Conservation (phyloP, 163 green algal species). For the Scenedesmus sp. region DNA sequence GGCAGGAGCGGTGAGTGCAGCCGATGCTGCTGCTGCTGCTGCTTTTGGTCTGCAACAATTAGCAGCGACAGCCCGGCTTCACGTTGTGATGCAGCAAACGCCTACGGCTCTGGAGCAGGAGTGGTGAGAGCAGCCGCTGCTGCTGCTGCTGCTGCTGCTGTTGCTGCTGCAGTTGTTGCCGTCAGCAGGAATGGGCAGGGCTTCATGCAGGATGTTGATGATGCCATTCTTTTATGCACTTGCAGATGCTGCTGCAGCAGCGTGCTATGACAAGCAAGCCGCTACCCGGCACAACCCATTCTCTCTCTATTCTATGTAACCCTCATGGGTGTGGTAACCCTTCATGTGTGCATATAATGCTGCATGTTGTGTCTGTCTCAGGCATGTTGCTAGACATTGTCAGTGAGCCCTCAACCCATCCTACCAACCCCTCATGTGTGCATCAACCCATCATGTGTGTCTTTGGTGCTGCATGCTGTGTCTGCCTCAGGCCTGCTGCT, state of each 20-base stretch:
- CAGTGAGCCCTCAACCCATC: conserved; percentile 58
- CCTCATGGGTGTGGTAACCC: not conserved
- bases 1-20: conserved; percentile 77
- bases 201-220: too few species aligned
- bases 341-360: not conserved
- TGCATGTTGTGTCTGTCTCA: conserved; percentile 19
- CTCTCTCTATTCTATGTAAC: not conserved
- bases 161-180: not conserved
- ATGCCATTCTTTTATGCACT: too few species aligned
- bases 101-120: not conserved
- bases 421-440: not conserved
- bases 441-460: not conserved
- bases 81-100: too few species aligned
- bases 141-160: not conserved
- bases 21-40: not conserved
- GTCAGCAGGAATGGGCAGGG: not conserved
- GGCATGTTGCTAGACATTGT: conserved; percentile 87
- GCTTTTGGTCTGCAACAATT: not conserved
- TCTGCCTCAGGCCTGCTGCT: conserved; percentile 80
- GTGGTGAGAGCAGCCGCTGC: not conserved
- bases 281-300: too few species aligned
- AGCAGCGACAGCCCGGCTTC: too few species aligned
- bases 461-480: not conserved
- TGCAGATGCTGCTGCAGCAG: too few species aligned
- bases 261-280: too few species aligned